Conservation (phyloP, 192 early-diverging fungal species). For the Haplosporangium gracile region DNA sequence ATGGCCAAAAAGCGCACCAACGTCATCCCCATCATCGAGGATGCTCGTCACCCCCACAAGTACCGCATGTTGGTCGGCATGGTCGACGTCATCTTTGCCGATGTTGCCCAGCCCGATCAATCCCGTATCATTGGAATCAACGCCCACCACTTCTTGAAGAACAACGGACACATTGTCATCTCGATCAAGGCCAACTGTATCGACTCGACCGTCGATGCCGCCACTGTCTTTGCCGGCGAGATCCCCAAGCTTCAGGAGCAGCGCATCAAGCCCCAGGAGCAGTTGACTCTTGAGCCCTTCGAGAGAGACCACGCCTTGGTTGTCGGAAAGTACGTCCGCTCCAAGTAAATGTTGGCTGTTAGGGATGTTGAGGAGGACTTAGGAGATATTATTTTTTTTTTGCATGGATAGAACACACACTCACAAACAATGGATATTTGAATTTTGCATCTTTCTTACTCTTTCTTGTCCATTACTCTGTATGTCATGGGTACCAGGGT, state of each 20-base stretch:
- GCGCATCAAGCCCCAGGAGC: constrained; percentile 94
- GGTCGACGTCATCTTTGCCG: constrained; percentile 71
- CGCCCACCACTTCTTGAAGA: constrained; percentile 98
- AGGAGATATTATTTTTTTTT: background rate
- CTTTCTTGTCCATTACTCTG: no score
- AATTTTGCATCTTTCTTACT: constrained; percentile 1
- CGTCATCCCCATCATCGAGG: no score
- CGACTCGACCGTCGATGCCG: constrained; percentile 97
- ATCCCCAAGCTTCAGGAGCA: constrained; percentile 95
- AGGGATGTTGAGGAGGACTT: background rate
- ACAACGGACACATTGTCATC: constrained; percentile 98
- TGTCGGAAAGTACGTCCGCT: constrained; percentile 86
- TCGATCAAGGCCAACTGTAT: constrained; percentile 99
- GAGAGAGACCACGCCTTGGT: constrained; percentile 99
- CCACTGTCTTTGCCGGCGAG: constrained; percentile 97
- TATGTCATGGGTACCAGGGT: no score
- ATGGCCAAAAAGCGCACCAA: no score
- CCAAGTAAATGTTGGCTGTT: constrained; percentile 57
- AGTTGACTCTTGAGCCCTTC: constrained; percentile 98
- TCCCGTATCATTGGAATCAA: constrained; percentile 99
- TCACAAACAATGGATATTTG: constrained; percentile 7
- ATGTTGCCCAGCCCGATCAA: constrained; percentile 99
- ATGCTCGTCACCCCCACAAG: constrained; percentile 99
- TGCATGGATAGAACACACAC: constrained; percentile 16
- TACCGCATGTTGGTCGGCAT: constrained; percentile 83